These are phyloP conservation scores for Tylopilus sp. DNA, from an alignment of 1,284 basidiomycete genomes.

Conservation along the genomic window DNA sequence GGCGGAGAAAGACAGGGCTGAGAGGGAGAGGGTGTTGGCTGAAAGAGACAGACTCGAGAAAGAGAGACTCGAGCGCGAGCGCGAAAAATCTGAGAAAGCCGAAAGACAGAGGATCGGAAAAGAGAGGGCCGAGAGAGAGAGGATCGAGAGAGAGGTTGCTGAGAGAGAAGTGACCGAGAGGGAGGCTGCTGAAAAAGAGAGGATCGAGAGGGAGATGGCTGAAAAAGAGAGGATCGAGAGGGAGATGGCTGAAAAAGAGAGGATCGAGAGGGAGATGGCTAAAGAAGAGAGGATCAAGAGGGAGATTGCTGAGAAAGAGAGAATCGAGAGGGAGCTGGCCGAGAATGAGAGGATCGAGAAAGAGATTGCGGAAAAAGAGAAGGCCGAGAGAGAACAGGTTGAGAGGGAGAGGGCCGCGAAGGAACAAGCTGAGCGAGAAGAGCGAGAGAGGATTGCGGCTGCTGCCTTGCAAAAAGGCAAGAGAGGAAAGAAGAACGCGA, in stretches of 20 bases:
- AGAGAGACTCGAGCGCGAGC: constrained; percentile 17
- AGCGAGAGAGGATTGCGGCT: constrained; percentile 11
- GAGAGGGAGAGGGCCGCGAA: constrained; percentile 5
- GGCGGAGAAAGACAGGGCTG: constrained; percentile 16
- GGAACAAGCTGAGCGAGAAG: constrained; percentile 13
- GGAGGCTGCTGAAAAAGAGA: constrained; percentile 7
- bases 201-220: constrained; percentile 1
- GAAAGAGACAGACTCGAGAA: constrained; percentile 20
- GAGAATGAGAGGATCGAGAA: constrained; percentile 5
- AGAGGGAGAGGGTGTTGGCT: constrained; percentile 14
- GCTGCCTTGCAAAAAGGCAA: constrained; percentile 8
- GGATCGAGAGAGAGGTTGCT: not conserved
- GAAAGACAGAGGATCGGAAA: constrained; percentile 4
- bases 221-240: constrained; percentile 5
- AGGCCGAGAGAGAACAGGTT: constrained; percentile 1
- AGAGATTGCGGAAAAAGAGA: constrained; percentile 6
- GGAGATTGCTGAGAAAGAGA: too few species aligned
- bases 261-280: constrained; percentile 8
- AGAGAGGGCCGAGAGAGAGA: constrained; percentile 1
- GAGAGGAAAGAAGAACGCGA: constrained; percentile 26
- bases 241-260: constrained; percentile 14
- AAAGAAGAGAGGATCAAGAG: too few species aligned
- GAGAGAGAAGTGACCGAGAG: constrained; percentile 4
- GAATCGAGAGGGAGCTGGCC: not conserved
- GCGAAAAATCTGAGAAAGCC: constrained; percentile 3